Evolutionary conservation across 2,329 filamentous ascomycete species (phyloP), one percentile per base, ranked within the genome.

Genomic region (Tolypocladium inflatum): DNA sequence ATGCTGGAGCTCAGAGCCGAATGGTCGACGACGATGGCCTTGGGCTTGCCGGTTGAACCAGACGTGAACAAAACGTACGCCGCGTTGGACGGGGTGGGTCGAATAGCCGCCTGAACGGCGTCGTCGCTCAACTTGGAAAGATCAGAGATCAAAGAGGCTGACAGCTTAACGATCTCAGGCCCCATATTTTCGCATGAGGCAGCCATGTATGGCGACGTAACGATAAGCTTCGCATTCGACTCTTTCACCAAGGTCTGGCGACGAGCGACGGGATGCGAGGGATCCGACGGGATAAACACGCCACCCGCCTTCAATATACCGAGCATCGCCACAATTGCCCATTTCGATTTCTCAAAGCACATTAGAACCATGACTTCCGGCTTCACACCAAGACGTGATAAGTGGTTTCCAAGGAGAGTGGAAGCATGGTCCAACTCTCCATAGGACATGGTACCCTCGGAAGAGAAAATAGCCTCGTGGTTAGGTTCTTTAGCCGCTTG

Each of bases 371-470:
- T 23, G 3, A n/a, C 21, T 8, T 45, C 42, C 11, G 21, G 42
- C 21, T n/a, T 7, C 8, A 74, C 62, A 19, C 66, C 67, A 8
- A 45, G 15, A 54, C 9, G 9, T 30, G 55, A 50, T 4, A 61
- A 57, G n/a, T 59, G 50, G 33, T 23, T 15, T 6, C 59, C 59
- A 17, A 62, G 56, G 10, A 41, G 42, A 30, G 51, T 55, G 7
- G 57, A 15, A 11, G 48, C 42, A 3, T 35, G 17, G 9, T 60
- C 45, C 41, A 76, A 63, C 37, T 77, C 67, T 53, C 64, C 55
- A 57, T 76, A 77, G 10, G 74, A 75, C 58, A 76, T 71, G 53
- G 65, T 60, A n/a, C 75, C 75, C 57, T 78, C 75, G 73, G 74
- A 77, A 1, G 76, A 74, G 54, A 73, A 64, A 35, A 78, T 69